Evolutionary conservation across 305 asterid genomes (phyloP).

Genomic region (Ilex paraguariensis): DNA sequence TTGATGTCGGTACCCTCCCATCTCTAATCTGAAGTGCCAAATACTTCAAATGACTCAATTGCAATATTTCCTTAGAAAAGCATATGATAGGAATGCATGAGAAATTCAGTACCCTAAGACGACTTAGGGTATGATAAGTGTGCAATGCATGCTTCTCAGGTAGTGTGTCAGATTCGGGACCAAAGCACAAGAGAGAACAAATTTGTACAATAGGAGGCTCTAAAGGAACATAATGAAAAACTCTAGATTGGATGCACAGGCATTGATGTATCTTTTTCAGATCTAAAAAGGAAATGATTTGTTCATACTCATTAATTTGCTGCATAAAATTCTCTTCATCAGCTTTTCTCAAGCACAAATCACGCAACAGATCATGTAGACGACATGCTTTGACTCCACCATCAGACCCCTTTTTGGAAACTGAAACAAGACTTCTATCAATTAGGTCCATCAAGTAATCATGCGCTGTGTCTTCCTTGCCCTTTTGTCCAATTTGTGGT

Average conservation of each 20-base stretch:
- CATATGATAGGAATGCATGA: constrained; percentile 12
- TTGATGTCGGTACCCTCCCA: constrained; percentile 19
- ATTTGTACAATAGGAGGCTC: constrained; percentile 21
- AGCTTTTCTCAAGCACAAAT: constrained; percentile 20
- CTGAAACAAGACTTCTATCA: constrained; percentile 22
- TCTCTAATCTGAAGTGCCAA: constrained; percentile 17
- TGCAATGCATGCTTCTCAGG: constrained; percentile 12
- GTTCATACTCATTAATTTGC: background rate
- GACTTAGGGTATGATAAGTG: constrained; percentile 18
- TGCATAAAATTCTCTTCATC: constrained; percentile 12
- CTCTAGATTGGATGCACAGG: constrained; percentile 26
- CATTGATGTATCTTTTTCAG: constrained; percentile 10
- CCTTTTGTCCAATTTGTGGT: constrained; percentile 18
- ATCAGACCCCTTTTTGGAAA: constrained; percentile 3
- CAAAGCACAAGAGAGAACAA: constrained; percentile 26
- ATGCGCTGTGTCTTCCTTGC: constrained; percentile 14
- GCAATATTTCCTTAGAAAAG: constrained; percentile 22
- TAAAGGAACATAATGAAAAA: constrained; percentile 16
- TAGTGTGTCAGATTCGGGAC: constrained; percentile 10
- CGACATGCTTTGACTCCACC: constrained; percentile 18
- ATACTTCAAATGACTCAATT: constrained; percentile 19
- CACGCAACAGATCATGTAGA: constrained; percentile 27
- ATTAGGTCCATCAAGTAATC: constrained; percentile 20
- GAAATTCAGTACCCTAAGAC: constrained; percentile 23
- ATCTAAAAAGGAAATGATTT: background rate